Evolutionary conservation across 805 yeast species (phyloP).

Genomic region (Sugiyamaella smithiae): DNA sequence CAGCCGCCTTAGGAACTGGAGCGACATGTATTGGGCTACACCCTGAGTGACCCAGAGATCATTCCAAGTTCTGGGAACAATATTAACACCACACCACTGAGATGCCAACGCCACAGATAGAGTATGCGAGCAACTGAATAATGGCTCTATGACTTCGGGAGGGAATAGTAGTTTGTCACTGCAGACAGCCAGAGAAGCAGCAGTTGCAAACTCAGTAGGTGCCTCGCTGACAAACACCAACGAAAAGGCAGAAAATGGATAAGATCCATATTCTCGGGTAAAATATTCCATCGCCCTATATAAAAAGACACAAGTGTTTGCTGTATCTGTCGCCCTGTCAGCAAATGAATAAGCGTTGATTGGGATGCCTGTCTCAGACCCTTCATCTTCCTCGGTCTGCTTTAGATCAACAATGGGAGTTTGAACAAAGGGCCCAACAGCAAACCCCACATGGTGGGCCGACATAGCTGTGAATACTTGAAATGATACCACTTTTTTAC

Average conservation of each 20-base stretch:
- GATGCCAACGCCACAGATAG: constrained; percentile 70
- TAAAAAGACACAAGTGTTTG: constrained; percentile 73
- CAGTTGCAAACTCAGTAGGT: constrained; percentile 51
- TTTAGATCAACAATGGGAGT: constrained; percentile 50
- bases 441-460: constrained; percentile 94
- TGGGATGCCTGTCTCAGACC: constrained; percentile 41
- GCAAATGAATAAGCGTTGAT: constrained; percentile 64
- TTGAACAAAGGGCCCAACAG: constrained; percentile 81
- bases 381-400: constrained; percentile 38
- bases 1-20: constrained; percentile 61
- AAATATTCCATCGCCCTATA: constrained; percentile 78
- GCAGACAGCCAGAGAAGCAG: constrained; percentile 69
- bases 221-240: constrained; percentile 67
- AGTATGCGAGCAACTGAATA: constrained; percentile 63
- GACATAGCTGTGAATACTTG: constrained; percentile 79
- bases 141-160: constrained; percentile 72
- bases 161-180: constrained; percentile 66
- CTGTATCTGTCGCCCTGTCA: constrained; percentile 51
- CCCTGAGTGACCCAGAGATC: constrained; percentile 92
- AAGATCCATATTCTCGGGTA: constrained; percentile 87
- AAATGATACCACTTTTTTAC: constrained; percentile 72
- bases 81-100: constrained; percentile 93
- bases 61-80: constrained; percentile 71
- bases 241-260: constrained; percentile 81
- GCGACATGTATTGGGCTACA: constrained; percentile 77